Percentiles rank a stretch among this genome's conserved stretches.
Evolutionary conservation across 495 filamentous ascomycete species (phyloP).

Genomic region (Aspergillus taichungensis): DNA sequence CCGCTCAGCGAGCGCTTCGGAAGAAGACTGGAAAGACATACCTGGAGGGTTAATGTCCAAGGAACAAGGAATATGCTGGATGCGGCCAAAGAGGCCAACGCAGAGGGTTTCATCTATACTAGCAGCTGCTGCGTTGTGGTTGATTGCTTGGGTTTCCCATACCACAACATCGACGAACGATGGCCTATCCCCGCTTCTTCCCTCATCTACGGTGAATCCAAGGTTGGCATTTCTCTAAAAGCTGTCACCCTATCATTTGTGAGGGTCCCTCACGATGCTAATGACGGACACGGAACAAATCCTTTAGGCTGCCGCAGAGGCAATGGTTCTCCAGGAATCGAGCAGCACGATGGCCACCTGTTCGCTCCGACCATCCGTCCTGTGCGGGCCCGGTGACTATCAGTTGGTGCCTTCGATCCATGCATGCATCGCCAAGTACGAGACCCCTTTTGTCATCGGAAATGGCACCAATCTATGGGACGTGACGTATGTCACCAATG

Average conservation of each 20-base stretch:
- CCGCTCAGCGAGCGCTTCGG: conserved; percentile 31
- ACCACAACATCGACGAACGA: conserved; percentile 45
- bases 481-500: conserved; percentile 52
- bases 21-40: conserved; percentile 24
- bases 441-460: conserved; percentile 51
- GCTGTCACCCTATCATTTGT: neutral
- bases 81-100: conserved; percentile 37
- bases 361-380: conserved; percentile 47
- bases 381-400: conserved; percentile 49
- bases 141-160: conserved; percentile 44
- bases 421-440: conserved; percentile 43
- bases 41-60: conserved; percentile 46
- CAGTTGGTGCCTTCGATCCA: conserved; percentile 46
- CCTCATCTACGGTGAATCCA: conserved; percentile 51
- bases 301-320: conserved; percentile 43
- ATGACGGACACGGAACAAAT: neutral
- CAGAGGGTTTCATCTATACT: conserved; percentile 50
- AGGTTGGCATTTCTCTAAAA: conserved; percentile 26
- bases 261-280: conserved; percentile 9
- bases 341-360: conserved; percentile 40
- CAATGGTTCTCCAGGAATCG: conserved; percentile 44
- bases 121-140: conserved; percentile 46
- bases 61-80: conserved; percentile 50
- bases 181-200: conserved; percentile 40
- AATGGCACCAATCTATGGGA: conserved; percentile 51